phyloP scores from a whole-genome alignment of 306 rosid species.

The Fragaria vesca region DNA sequence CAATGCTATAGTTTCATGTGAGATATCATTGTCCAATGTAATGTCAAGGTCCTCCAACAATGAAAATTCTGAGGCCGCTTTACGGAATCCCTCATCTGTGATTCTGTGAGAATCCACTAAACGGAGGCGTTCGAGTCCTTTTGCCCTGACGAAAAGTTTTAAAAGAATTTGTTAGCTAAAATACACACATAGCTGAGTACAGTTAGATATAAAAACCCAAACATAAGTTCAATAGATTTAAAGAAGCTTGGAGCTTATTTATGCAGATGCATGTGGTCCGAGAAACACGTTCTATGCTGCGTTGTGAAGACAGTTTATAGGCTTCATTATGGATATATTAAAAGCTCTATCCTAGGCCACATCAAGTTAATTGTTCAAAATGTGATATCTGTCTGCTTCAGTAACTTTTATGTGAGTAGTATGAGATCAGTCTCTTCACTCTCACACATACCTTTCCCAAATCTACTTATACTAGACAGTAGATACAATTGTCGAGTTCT shows the following conservation, averaged over 20 bases:
- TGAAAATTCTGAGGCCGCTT: conserved; percentile 36
- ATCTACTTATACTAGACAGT: not conserved
- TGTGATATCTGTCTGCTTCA: too few species aligned
- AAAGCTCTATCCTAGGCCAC: too few species aligned
- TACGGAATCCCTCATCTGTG: conserved; percentile 41
- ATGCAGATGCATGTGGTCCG: too few species aligned
- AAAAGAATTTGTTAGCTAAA: not conserved
- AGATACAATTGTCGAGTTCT: not conserved
- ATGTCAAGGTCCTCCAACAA: conserved; percentile 55
- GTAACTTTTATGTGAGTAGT: too few species aligned
- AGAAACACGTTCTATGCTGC: too few species aligned
- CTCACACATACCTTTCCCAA: not conserved
- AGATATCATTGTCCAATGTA: conserved; percentile 16
- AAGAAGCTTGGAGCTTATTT: too few species aligned
- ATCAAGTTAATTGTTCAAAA: too few species aligned
- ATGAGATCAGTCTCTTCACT: not conserved
- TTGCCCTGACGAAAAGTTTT: conserved; percentile 33
- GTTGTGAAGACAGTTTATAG: too few species aligned
- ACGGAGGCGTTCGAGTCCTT: conserved; percentile 34
- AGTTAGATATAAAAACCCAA: not conserved
- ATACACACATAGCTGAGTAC: not conserved
- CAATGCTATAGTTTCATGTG: conserved; percentile 28
- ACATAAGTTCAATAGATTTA: not conserved
- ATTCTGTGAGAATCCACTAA: conserved; percentile 35
- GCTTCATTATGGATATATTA: too few species aligned